Conservation (phyloP, 768 basidiomycete species). For the Clitopilus passeckerianus region DNA sequence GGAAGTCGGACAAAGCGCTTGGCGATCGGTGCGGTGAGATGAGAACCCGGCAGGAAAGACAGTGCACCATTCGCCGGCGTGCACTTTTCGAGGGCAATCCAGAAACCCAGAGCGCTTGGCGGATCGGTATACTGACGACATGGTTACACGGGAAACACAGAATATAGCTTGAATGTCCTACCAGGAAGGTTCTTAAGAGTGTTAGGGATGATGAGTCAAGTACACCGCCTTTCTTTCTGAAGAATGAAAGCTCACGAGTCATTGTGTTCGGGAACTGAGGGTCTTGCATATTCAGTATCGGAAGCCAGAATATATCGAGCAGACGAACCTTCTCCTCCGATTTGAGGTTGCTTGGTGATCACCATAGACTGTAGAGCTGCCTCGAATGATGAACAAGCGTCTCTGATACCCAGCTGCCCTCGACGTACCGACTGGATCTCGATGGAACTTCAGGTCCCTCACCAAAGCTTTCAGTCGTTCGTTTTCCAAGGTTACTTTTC, state of each 20-base stretch:
- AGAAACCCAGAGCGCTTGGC: slow-evolving; percentile 89
- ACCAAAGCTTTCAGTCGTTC: slow-evolving; percentile 64
- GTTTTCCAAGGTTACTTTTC: slow-evolving; percentile 77
- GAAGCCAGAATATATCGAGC: background rate
- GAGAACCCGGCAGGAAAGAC: slow-evolving; percentile 88
- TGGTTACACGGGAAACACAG: slow-evolving; percentile 1
- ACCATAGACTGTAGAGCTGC: slow-evolving; percentile 90
- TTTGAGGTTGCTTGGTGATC: slow-evolving; percentile 90
- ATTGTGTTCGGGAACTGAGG: slow-evolving; percentile 81
- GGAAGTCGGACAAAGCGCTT: slow-evolving; percentile 84
- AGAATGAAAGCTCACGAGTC: slow-evolving; percentile 67
- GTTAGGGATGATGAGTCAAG: background rate
- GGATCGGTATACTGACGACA: slow-evolving; percentile 79
- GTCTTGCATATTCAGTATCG: slow-evolving; percentile 1
- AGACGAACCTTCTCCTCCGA: slow-evolving; percentile 80
- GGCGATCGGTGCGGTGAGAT: slow-evolving; percentile 64
- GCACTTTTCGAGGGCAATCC: slow-evolving; percentile 93
- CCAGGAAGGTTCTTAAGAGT: slow-evolving; percentile 64
- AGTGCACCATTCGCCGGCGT: slow-evolving; percentile 80
- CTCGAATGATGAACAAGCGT: background rate
- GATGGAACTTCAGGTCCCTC: slow-evolving; percentile 75
- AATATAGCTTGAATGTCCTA: slow-evolving; percentile 22
- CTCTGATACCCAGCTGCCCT: background rate
- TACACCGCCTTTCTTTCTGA: background rate
- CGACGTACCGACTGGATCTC: slow-evolving; percentile 72